phyloP scores from a whole-genome alignment of 2,329 filamentous ascomycete genomes.

The Colletotrichum sp. region DNA sequence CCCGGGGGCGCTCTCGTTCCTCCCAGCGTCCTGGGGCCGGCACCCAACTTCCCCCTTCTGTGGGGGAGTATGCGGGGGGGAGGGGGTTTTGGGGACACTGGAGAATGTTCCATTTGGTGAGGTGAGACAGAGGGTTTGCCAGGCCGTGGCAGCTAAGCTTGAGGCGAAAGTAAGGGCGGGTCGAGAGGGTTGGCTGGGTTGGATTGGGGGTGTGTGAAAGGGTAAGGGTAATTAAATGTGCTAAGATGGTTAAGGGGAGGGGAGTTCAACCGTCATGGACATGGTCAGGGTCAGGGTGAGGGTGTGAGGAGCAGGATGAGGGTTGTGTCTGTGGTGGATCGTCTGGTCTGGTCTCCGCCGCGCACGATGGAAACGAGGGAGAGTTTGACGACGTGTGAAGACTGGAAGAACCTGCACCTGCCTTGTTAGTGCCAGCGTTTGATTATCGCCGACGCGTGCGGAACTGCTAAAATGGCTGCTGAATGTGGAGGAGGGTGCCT shows the following conservation, averaged over 20 bases:
- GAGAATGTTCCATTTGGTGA: not conserved
- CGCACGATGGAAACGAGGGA: conserved; percentile 4
- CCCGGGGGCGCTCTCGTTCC: no score
- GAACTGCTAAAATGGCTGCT: not conserved
- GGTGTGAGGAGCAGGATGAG: not conserved
- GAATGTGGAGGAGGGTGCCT: not conserved
- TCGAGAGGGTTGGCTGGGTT: not conserved
- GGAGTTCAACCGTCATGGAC: not conserved
- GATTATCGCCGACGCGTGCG: not conserved
- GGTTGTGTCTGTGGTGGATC: conserved; percentile 20
- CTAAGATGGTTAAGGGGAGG: not conserved
- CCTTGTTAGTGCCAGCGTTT: not conserved
- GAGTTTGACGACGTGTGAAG: conserved; percentile 18
- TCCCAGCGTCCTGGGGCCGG: no score
- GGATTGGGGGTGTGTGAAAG: not conserved
- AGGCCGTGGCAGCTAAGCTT: not conserved
- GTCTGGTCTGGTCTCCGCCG: conserved; percentile 13
- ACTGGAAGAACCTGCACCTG: not conserved
- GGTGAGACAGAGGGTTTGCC: not conserved
- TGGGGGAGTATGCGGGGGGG: no score
- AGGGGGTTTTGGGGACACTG: not conserved
- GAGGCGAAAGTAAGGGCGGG: not conserved
- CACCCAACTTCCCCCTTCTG: no score
- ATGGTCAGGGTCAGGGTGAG: not conserved
- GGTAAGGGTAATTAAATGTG: not conserved